A percentile compares a stretch with the other conserved stretches of the same genome.
Conservation (phyloP, 768 basidiomycete species). For the Pisolithus microcarpus region DNA sequence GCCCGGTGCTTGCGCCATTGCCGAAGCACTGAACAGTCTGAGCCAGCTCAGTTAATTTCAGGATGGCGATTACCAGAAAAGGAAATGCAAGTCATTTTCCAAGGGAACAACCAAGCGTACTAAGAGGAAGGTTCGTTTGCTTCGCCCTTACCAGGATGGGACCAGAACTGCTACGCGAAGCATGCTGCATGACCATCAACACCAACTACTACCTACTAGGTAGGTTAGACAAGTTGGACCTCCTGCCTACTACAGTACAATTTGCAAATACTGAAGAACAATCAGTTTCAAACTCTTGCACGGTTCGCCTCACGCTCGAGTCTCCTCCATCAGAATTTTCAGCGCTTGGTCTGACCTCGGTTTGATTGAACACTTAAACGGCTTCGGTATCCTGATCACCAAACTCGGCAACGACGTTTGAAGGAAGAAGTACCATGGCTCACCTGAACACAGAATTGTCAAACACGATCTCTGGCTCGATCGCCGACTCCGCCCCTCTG, state of each 20-base stretch:
- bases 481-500: conserved; percentile 15
- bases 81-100: too few relatives aligned
- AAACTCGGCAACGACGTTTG: not conserved
- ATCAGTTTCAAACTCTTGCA: not conserved
- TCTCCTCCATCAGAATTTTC: conserved; percentile 32
- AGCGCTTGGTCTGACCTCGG: conserved; percentile 42
- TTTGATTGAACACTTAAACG: conserved; percentile 43
- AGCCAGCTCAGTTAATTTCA: too few relatives aligned
- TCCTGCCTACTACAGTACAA: too few relatives aligned
- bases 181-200: too few relatives aligned
- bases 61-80: too few relatives aligned
- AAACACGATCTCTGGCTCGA: conserved; percentile 46
- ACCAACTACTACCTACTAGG: too few relatives aligned
- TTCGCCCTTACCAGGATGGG: too few relatives aligned
- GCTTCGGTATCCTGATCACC: conserved; percentile 35
- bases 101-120: too few relatives aligned
- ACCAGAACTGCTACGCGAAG: too few relatives aligned
- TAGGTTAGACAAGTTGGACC: too few relatives aligned
- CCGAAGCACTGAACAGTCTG: not conserved
- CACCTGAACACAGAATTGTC: conserved; percentile 61
- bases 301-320: not conserved
- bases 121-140: too few relatives aligned
- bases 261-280: too few relatives aligned
- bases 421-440: conserved; percentile 8
- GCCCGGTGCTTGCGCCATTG: conserved; percentile 24